Percentiles rank a stretch among this genome's conserved stretches.
phyloP scores from a whole-genome alignment of 2,329 filamentous ascomycete genomes.

The Colletotrichum eleusines region DNA sequence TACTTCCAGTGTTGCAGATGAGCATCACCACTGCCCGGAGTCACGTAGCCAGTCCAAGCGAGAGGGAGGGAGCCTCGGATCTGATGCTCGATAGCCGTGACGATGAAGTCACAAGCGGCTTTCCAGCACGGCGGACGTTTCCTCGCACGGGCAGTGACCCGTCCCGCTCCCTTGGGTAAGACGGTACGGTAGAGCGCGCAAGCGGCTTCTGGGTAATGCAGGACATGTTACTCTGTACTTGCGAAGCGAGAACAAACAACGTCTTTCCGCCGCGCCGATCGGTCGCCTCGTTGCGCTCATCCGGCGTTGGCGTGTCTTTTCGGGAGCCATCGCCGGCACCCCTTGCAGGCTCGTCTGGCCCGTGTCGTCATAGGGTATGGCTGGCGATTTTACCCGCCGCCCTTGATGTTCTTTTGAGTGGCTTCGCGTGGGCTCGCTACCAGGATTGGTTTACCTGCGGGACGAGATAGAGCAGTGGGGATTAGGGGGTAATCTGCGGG shows the following conservation, averaged over 20 bases:
- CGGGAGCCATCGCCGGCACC: slow-evolving; percentile 31
- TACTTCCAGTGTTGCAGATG: no score
- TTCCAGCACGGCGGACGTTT: slow-evolving; percentile 14
- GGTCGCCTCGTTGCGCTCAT: slow-evolving; percentile 10
- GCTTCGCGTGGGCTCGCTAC: slow-evolving; percentile 14
- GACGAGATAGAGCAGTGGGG: neutral
- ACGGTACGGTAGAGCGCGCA: no score
- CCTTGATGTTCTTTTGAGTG: neutral
- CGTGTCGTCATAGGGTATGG: slow-evolving; percentile 18
- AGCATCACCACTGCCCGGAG: neutral
- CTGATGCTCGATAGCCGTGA: neutral
- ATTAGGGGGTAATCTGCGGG: slow-evolving; percentile 8
- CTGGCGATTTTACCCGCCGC: slow-evolving; percentile 15
- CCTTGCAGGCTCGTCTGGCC: neutral
- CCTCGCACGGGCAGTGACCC: slow-evolving; percentile 14
- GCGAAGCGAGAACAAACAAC: neutral
- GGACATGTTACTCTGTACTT: no score
- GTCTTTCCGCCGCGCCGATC: neutral
- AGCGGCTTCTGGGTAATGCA: neutral
- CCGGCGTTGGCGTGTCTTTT: slow-evolving; percentile 24
- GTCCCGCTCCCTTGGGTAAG: slow-evolving; percentile 10
- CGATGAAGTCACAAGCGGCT: slow-evolving; percentile 29
- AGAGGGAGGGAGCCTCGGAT: slow-evolving; percentile 3
- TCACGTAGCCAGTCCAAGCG: neutral
- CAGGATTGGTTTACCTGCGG: neutral